Evolutionary conservation across 352 stramenopile genomes (phyloP).

Genomic region (Globisporangium nunn): DNA sequence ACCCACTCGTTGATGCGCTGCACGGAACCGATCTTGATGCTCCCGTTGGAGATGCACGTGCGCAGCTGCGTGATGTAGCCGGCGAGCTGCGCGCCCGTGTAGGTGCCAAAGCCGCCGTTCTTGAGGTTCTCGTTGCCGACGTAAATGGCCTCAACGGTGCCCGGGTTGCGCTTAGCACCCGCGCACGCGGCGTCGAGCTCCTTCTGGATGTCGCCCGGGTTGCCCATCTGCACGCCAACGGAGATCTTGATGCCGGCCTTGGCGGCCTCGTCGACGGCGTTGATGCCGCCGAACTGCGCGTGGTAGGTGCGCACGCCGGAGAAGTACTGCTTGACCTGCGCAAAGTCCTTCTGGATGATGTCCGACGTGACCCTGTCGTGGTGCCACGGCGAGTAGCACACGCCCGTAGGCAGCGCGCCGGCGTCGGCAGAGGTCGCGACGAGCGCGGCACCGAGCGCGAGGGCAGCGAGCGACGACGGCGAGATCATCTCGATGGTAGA

Average conservation of each 20-base stretch:
- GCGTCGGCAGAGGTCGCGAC: constrained; percentile 10
- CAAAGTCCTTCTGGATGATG: constrained; percentile 24
- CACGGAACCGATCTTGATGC: constrained; percentile 49
- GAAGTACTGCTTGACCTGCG: constrained; percentile 38
- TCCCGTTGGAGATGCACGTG: constrained; percentile 24
- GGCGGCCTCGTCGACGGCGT: constrained; percentile 38
- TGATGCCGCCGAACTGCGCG: constrained; percentile 39
- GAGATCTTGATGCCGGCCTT: constrained; percentile 40
- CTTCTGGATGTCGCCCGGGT: constrained; percentile 23
- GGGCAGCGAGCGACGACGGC: not conserved
- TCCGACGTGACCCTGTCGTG: constrained; percentile 25
- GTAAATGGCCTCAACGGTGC: constrained; percentile 45
- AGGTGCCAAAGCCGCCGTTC: constrained; percentile 39
- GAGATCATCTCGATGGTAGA: not conserved
- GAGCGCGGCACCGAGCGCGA: constrained; percentile 6
- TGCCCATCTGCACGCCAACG: constrained; percentile 55
- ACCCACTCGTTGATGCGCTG: constrained; percentile 38
- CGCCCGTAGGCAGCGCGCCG: constrained; percentile 20
- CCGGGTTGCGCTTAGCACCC: constrained; percentile 28
- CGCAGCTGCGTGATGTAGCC: constrained; percentile 55
- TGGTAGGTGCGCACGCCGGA: constrained; percentile 64
- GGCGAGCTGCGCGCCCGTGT: constrained; percentile 28
- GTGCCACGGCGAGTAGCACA: constrained; percentile 66
- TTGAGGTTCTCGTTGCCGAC: constrained; percentile 72
- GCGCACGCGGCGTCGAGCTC: constrained; percentile 58